phyloP scores from a whole-genome alignment of 2,329 filamentous ascomycete species.

The Cryoendolithus antarcticus region DNA sequence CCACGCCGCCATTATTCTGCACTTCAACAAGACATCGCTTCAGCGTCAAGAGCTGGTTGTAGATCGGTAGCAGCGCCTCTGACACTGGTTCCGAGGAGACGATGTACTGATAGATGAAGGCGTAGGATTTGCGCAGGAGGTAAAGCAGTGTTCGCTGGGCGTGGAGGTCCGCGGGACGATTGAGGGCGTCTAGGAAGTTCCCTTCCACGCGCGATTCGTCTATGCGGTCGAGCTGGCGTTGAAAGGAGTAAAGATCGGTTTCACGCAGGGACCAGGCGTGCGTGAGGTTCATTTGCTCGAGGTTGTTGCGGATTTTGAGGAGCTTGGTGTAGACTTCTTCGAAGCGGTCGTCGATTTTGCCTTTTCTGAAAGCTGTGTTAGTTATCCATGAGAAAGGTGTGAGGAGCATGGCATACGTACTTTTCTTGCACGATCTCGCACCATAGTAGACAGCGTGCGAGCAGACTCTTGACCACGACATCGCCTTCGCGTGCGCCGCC shows the following conservation, averaged over 20 bases:
- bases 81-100: conserved; percentile 92
- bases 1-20: conserved; percentile 80
- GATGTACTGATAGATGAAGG: conserved; percentile 87
- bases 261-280: conserved; percentile 96
- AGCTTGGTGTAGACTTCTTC: conserved; percentile 65
- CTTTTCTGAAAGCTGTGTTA: conserved; percentile 46
- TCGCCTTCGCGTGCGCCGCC: conserved; percentile 52
- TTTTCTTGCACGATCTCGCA: conserved; percentile 69
- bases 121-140: conserved; percentile 82
- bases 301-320: conserved; percentile 71
- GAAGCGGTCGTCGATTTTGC: conserved; percentile 72
- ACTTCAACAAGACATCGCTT: conserved; percentile 85
- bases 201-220: conserved; percentile 77
- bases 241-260: conserved; percentile 89
- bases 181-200: conserved; percentile 74
- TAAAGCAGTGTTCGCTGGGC: conserved; percentile 88
- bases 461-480: conserved; percentile 54
- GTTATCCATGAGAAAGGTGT: background rate
- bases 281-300: conserved; percentile 85
- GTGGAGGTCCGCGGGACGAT: conserved; percentile 78
- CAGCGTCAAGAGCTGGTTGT: conserved; percentile 90
- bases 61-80: conserved; percentile 83
- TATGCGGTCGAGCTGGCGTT: conserved; percentile 79
- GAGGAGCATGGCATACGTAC: conserved; percentile 34
- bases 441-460: conserved; percentile 68